Evolutionary conservation across 225 moss, liverwort and hornwort genomes (phyloP).

Genomic region (Climacium dendroides): DNA sequence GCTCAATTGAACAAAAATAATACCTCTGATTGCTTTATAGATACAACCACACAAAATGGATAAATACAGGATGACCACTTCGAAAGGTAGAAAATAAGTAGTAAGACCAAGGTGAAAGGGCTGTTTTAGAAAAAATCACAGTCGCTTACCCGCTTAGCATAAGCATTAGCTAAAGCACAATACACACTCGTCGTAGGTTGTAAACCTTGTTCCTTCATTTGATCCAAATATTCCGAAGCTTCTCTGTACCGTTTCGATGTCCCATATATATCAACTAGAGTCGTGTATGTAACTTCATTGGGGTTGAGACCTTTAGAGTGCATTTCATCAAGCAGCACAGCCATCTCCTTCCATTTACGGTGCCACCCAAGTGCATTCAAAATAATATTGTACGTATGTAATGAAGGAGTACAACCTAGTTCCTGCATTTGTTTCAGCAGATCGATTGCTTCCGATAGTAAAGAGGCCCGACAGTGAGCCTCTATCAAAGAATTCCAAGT

Average conservation of each 20-base stretch:
- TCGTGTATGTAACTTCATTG: conserved; percentile 88
- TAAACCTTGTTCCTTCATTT: conserved; percentile 70
- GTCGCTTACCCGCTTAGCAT: conserved; percentile 63
- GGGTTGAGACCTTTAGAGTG: conserved; percentile 50
- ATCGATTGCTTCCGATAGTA: conserved; percentile 18
- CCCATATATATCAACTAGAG: conserved; percentile 85
- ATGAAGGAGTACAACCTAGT: conserved; percentile 39
- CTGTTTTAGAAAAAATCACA: not conserved
- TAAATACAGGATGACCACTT: not conserved
- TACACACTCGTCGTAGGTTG: conserved; percentile 69
- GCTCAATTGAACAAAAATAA: not conserved
- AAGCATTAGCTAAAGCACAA: conserved; percentile 91
- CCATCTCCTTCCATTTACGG: conserved; percentile 58
- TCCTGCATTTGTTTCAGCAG: conserved; percentile 58
- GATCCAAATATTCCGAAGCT: conserved; percentile 63
- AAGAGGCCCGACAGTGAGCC: conserved; percentile 61
- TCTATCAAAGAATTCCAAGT: conserved; percentile 96
- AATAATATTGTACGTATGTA: conserved; percentile 83
- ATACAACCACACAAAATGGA: not conserved
- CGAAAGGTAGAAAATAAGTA: not conserved
- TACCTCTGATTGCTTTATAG: not conserved
- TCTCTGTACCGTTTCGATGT: conserved; percentile 70
- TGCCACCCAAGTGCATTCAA: conserved; percentile 65
- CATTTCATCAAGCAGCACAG: conserved; percentile 67
- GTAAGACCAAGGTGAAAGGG: not conserved